Conservation (phyloP, 2,329 filamentous ascomycete genomes). For the Aureobasidium leucospermi region DNA sequence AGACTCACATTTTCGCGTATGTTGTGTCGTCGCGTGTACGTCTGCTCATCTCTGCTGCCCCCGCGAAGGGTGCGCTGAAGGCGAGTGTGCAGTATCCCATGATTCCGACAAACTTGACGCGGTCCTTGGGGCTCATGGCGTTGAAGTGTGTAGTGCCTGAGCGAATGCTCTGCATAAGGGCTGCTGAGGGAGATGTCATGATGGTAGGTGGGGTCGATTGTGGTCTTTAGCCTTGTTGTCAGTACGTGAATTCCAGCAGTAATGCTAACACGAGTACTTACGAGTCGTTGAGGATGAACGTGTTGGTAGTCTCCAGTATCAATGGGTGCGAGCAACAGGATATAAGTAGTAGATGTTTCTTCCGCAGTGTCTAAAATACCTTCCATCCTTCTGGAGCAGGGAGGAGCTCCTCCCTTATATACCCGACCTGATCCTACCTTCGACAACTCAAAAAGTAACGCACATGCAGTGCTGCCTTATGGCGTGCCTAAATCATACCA, state of each 20-base stretch:
- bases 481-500: constrained; percentile 4
- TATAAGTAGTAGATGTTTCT: background rate
- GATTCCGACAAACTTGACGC: constrained; percentile 22
- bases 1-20: constrained; percentile 26
- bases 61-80: constrained; percentile 28
- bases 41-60: constrained; percentile 27
- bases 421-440: background rate
- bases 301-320: too few relatives aligned
- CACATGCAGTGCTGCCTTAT: background rate
- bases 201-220: background rate
- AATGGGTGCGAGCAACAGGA: background rate
- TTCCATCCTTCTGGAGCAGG: background rate
- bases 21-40: constrained; percentile 25
- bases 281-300: background rate
- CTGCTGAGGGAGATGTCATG: constrained; percentile 6
- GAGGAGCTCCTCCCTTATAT: background rate
- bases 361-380: background rate
- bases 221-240: background rate
- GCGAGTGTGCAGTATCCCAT: constrained; percentile 29
- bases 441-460: background rate
- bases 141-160: constrained; percentile 19
- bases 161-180: constrained; percentile 21
- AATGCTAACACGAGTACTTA: background rate
- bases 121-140: constrained; percentile 19
- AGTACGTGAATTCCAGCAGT: background rate